phyloP scores from a whole-genome alignment of 768 basidiomycete species.

The Ramaria rubella region DNA sequence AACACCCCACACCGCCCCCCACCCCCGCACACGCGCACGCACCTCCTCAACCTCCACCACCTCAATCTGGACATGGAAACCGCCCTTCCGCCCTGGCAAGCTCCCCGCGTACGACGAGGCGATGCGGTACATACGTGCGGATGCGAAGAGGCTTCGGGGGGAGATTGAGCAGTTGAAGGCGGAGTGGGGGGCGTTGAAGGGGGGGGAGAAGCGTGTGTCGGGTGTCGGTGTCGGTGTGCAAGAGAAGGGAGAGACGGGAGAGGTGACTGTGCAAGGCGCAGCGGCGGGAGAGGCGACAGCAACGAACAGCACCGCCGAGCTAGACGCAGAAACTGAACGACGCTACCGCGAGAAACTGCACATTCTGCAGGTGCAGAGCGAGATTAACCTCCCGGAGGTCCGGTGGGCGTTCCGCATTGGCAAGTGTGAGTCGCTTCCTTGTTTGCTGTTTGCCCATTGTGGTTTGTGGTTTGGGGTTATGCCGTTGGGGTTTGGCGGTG shows the following conservation, averaged over 20 bases:
- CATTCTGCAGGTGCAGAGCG: constrained; percentile 71
- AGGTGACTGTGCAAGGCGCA: background rate
- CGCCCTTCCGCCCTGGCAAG: constrained; percentile 53
- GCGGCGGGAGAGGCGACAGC: background rate
- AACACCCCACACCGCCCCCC: too few species aligned
- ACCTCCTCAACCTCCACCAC: too few species aligned
- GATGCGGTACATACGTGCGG: constrained; percentile 56
- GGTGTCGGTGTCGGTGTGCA: background rate
- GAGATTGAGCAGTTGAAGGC: constrained; percentile 38
- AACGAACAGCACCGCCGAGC: constrained; percentile 13
- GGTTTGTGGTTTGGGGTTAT: background rate
- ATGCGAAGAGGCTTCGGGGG: constrained; percentile 45
- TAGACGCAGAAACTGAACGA: constrained; percentile 31
- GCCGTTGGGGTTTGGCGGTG: background rate
- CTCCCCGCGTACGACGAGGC: constrained; percentile 84
- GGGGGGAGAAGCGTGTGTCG: background rate
- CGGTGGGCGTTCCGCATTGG: constrained; percentile 75
- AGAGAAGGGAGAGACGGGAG: background rate
- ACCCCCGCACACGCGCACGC: background rate
- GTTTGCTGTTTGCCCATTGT: background rate
- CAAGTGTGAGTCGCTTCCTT: constrained; percentile 49
- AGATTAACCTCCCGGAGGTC: constrained; percentile 77
- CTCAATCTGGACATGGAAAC: constrained; percentile 58
- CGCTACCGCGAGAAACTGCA: constrained; percentile 41
- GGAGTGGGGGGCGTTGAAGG: too few species aligned